A percentile compares a stretch with the other conserved stretches of the same genome.
Conservation (phyloP, 2,329 filamentous ascomycete genomes). For the Gnomoniopsis smithogilvyi region DNA sequence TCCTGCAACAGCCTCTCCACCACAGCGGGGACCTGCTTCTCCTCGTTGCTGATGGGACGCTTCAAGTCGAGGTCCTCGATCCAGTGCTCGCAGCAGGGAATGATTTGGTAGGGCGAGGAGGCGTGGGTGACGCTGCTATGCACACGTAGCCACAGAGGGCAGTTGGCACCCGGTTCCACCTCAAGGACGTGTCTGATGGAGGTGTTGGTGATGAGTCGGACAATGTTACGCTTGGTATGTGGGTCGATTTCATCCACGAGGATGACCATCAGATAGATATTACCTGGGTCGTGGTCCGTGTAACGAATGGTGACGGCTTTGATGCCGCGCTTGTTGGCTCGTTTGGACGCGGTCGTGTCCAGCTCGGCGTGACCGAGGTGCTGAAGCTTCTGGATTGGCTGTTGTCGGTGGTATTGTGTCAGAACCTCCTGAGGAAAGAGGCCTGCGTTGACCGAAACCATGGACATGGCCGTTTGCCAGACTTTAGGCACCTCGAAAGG, state of each 20-base stretch:
- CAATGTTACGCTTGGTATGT: not conserved
- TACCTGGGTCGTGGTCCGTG: constrained; percentile 10
- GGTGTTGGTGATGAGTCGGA: constrained; percentile 14
- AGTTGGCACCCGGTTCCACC: constrained; percentile 9
- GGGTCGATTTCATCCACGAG: not conserved
- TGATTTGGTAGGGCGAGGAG: constrained; percentile 5
- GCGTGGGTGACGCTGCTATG: not conserved
- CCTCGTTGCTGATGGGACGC: constrained; percentile 8
- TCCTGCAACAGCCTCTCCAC: constrained; percentile 5
- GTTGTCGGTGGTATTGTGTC: constrained; percentile 5
- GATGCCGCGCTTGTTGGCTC: constrained; percentile 6
- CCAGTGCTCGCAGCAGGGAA: constrained; percentile 14
- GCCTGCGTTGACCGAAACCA: constrained; percentile 16
- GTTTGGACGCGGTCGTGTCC: constrained; percentile 7
- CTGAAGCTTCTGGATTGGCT: not conserved
- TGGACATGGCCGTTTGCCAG: constrained; percentile 16
- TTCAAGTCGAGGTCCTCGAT: constrained; percentile 6
- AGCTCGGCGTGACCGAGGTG: constrained; percentile 4
- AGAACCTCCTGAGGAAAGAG: constrained; percentile 11
- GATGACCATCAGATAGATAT: constrained; percentile 12
- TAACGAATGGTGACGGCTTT: constrained; percentile 9
- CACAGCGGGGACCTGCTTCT: constrained; percentile 10
- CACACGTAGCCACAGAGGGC: constrained; percentile 14
- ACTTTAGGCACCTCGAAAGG: constrained; percentile 12
- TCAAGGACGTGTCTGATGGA: constrained; percentile 15